These are phyloP conservation scores for Termitomyces sp. DNA, from an alignment of 768 basidiomycete genomes.

Conservation along the genomic window DNA sequence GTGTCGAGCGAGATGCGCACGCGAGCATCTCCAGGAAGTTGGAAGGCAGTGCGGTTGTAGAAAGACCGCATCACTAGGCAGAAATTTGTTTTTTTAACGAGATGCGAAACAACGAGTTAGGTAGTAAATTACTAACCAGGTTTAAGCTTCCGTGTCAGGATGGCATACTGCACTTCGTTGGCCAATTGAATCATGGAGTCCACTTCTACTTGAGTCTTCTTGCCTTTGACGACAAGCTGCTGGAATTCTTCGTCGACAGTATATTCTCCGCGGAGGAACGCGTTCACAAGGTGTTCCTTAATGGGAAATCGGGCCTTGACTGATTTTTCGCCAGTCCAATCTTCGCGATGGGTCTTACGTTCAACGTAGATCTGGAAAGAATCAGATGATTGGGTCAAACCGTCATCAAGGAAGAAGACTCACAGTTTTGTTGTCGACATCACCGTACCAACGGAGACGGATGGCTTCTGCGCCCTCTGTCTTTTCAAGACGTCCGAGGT, in stretches of 20 bases:
- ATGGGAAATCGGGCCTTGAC: conserved; percentile 96
- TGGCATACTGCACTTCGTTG: conserved; percentile 92
- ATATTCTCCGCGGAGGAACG: conserved; percentile 86
- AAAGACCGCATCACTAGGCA: conserved; percentile 87
- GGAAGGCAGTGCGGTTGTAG: conserved; percentile 98
- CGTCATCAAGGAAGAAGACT: conserved; percentile 18
- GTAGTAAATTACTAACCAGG: conserved; percentile 57
- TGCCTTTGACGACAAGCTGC: conserved; percentile 79
- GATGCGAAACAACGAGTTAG: background rate
- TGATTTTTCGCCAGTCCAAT: conserved; percentile 99
- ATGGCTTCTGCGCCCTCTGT: conserved; percentile 98
- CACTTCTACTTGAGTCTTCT: conserved; percentile 89
- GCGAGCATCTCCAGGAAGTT: conserved; percentile 96
- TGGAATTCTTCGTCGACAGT: conserved; percentile 94
- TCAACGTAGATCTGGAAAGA: conserved; percentile 71
- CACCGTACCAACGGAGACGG: conserved; percentile 96
- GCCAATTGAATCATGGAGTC: conserved; percentile 95
- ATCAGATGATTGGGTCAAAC: background rate
- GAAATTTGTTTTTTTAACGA: background rate
- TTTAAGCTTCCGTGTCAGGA: conserved; percentile 73
- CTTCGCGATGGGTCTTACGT: conserved; percentile 92
- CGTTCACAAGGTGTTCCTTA: conserved; percentile 90
- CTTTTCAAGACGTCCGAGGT: conserved; percentile 96
- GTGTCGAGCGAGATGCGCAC: conserved; percentile 99
- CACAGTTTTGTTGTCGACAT: conserved; percentile 75